These are phyloP conservation scores for Sporothrix variecibatus DNA, from an alignment of 2,329 filamentous ascomycete genomes.

Conservation along the genomic window DNA sequence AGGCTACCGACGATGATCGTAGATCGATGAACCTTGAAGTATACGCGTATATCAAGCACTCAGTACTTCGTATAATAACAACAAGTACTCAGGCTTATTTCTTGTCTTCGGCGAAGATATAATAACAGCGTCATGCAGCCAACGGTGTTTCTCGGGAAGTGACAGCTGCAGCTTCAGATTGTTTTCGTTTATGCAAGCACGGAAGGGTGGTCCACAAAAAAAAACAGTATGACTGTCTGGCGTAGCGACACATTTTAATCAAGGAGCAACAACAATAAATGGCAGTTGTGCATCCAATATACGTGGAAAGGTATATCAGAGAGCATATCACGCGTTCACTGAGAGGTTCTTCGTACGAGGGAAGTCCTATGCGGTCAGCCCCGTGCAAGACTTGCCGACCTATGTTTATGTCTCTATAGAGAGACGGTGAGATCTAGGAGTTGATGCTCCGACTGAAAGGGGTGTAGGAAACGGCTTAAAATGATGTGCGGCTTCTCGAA, in stretches of 20 bases:
- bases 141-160: neutral
- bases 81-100: neutral
- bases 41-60: no score
- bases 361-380: neutral
- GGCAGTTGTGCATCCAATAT: neutral
- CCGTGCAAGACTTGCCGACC: neutral
- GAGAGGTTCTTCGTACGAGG: neutral
- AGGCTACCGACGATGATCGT: neutral
- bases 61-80: neutral
- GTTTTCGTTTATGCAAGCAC: neutral
- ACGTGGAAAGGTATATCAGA: neutral
- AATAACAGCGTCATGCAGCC: neutral
- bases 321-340: neutral
- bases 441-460: neutral
- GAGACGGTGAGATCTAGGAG: neutral
- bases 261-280: neutral
- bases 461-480: neutral
- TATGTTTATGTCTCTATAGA: no score
- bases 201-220: neutral
- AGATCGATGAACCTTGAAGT: neutral
- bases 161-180: neutral
- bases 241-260: neutral
- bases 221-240: neutral
- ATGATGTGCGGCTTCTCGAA: neutral
- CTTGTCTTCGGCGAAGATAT: neutral